These are phyloP conservation scores for Vitis rotundifolia DNA, from an alignment of 164 flowering plant genomes.

Conservation along the genomic window DNA sequence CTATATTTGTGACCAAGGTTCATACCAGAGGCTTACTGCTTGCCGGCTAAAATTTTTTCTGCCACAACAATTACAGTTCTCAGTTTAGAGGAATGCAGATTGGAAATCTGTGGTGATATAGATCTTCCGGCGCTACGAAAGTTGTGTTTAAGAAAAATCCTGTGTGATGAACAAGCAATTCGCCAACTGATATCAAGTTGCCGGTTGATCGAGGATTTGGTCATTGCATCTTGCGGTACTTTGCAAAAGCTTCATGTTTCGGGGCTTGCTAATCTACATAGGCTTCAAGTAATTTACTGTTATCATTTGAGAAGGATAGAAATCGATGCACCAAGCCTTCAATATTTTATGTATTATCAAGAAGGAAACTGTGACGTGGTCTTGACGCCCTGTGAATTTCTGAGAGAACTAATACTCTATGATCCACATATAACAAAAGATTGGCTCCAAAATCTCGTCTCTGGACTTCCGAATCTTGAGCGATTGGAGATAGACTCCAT, in stretches of 20 bases:
- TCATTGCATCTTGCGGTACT: constrained; percentile 19
- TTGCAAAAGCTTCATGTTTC: constrained; percentile 15
- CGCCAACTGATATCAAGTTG: constrained; percentile 18
- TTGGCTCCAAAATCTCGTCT: constrained; percentile 11
- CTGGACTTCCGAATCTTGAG: constrained; percentile 26
- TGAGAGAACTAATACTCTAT: constrained; percentile 23
- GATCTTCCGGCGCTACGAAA: constrained; percentile 18
- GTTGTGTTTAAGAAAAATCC: constrained; percentile 14
- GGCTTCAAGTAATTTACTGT: constrained; percentile 25
- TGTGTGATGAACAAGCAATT: constrained; percentile 7
- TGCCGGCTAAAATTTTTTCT: constrained; percentile 14
- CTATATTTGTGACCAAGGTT: constrained; percentile 9
- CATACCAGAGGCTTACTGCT: background rate
- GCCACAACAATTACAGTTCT: constrained; percentile 19
- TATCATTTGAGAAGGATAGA: constrained; percentile 5
- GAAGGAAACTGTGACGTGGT: constrained; percentile 13
- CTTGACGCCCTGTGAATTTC: constrained; percentile 16
- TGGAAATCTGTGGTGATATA: constrained; percentile 6
- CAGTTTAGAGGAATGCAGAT: constrained; percentile 15
- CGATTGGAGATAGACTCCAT: constrained; percentile 22
- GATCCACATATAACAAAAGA: constrained; percentile 19
- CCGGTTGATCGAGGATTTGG: constrained; percentile 33
- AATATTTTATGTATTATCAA: constrained; percentile 21
- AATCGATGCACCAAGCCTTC: constrained; percentile 23
- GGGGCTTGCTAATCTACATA: constrained; percentile 17